Evolutionary conservation across 371 early-diverging fungal species (phyloP), one percentile per base, ranked within the genome.

Genomic region (Mortierella sp.): DNA sequence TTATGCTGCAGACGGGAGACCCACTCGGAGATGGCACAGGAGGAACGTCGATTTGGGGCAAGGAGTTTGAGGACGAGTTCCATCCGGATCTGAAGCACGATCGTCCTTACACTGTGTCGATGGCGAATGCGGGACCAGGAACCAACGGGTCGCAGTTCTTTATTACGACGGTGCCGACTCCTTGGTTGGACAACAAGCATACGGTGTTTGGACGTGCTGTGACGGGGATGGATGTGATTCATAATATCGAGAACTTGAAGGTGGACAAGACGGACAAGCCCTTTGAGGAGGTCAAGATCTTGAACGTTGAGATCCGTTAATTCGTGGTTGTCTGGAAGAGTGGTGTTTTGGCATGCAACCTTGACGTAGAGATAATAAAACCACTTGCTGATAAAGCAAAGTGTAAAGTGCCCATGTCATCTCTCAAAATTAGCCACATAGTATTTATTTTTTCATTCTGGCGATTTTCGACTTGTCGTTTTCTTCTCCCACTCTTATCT

Each of bases 131-230:
- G 0, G 99, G 99, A 6, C 95, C 97, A 6, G 91, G 93, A 45
- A 96, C 97, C 10, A 98, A 97, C 84, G 97, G 94, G 4, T 93
- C 94, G 63, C 99, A 99, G 87, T 99, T 99, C 86, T 99, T 99
- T 79, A 98, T 99, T 77, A 99, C 99, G 0, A 94, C 95, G n/a
- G 96, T 88, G 4, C 93, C 92, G 24, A 93, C 95, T 47, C 95
- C 96, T 24, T 97, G 97, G 95, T 81, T 99, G 37, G 99, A 99
- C 79, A 93, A 94, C 70, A 98, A 98, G 80, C 98, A 99, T 78
- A 96, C 99, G 2, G 92, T 99, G 4, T 99, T 99, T 93, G 99
- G 98, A 19, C 86, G 96, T 74, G 95, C 95, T n/a, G 95, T 96
- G 16, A 95, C 94, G 39, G 99, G 99, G 40, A 95, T 96, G 92